Conservation (phyloP, 257 asterid genomes). For the Rubia yunnanensis region DNA sequence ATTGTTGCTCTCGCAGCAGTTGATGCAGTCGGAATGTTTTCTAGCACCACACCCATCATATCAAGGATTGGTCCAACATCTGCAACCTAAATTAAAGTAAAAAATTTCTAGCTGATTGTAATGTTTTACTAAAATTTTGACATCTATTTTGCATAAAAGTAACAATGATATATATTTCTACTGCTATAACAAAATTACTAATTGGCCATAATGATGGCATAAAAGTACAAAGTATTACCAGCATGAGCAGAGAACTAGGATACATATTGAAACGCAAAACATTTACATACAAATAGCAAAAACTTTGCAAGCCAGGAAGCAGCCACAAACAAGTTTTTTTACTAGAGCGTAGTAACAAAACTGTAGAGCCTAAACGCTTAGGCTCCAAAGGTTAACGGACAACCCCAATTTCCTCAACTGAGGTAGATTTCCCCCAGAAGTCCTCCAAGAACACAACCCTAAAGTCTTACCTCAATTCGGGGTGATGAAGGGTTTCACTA, state of each 20-base stretch:
- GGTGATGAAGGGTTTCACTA: not conserved
- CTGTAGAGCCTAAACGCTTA: not conserved
- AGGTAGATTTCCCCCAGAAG: not conserved
- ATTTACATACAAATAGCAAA: not conserved
- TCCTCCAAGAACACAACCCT: no score
- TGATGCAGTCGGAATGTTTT: constrained; percentile 26
- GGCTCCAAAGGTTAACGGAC: not conserved
- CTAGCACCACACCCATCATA: constrained; percentile 43
- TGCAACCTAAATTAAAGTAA: constrained; percentile 27
- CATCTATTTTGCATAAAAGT: not conserved
- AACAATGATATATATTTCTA: not conserved
- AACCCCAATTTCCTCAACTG: not conserved
- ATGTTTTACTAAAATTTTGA: not conserved
- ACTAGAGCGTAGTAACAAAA: not conserved
- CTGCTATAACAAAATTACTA: not conserved
- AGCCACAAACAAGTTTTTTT: not conserved
- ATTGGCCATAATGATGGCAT: not conserved
- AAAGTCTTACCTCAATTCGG: not conserved
- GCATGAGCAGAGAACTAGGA: not conserved
- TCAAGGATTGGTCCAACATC: constrained; percentile 46
- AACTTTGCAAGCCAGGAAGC: not conserved
- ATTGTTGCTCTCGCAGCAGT: constrained; percentile 32
- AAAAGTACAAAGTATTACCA: not conserved
- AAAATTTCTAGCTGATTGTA: not conserved
- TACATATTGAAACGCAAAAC: not conserved